A percentile compares a stretch with the other conserved stretches of the same genome.
phyloP scores from a whole-genome alignment of 2,329 filamentous ascomycete species.

The Aspergillus sp. region DNA sequence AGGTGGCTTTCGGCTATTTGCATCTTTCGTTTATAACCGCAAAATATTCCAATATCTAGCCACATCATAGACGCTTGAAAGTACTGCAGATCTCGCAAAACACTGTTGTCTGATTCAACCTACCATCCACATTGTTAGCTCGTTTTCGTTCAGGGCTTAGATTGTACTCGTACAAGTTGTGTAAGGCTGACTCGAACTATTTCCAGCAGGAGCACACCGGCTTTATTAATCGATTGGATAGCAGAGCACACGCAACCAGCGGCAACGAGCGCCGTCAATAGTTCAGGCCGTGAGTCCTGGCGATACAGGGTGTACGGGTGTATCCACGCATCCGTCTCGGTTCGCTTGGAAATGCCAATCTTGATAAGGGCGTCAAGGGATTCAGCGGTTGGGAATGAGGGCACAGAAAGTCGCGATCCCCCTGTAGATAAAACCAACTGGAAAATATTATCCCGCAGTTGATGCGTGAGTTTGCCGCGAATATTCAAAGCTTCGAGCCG shows the following conservation, averaged over 20 bases:
- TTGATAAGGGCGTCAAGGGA: conserved; percentile 6
- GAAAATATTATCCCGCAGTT: conserved; percentile 3
- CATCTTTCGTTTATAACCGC: conserved; percentile 9
- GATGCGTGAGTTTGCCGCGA: conserved; percentile 2
- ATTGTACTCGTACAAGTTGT: not conserved
- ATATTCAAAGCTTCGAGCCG: conserved; percentile 6
- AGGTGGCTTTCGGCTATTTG: conserved; percentile 7
- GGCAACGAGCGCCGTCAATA: not conserved
- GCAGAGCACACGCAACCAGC: conserved; percentile 9
- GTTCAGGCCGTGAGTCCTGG: not conserved
- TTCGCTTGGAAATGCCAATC: conserved; percentile 6
- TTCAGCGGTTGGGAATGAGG: conserved; percentile 9
- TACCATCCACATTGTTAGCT: not conserved
- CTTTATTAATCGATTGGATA: conserved; percentile 1
- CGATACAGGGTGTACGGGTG: conserved; percentile 7
- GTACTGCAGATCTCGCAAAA: conserved; percentile 5
- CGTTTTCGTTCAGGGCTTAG: not conserved
- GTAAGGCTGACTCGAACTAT: conserved; percentile 6
- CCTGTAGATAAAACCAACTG: not conserved
- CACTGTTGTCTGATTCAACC: conserved; percentile 9
- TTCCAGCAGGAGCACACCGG: conserved; percentile 5
- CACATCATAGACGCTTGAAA: conserved; percentile 11
- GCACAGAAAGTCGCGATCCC: not conserved
- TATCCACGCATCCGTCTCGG: conserved; percentile 9
- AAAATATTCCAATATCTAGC: conserved; percentile 7